A percentile compares a stretch with the other conserved stretches of the same genome.
Conservation (phyloP, 352 stramenopile species). For the Globisporangium carolinianum region DNA sequence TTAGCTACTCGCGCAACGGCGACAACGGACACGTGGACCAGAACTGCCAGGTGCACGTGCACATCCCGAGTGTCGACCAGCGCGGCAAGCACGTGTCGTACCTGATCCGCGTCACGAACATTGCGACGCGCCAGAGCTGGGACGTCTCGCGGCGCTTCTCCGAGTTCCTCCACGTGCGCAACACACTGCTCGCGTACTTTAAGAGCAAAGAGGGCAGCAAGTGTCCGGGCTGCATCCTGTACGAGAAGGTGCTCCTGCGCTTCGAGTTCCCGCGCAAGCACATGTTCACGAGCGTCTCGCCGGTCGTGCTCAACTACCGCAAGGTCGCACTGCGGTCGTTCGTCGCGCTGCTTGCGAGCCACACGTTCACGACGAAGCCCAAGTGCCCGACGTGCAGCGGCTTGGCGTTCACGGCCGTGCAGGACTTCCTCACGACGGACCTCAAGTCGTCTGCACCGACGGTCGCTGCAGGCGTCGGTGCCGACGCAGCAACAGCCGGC, state of each 20-base stretch:
- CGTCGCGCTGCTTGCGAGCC: conserved; percentile 59
- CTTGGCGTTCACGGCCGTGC: conserved; percentile 64
- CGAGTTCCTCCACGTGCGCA: conserved; percentile 70
- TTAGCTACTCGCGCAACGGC: conserved; percentile 80
- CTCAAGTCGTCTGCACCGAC: conserved; percentile 7
- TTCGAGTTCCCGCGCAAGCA: conserved; percentile 86
- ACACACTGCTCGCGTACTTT: conserved; percentile 64
- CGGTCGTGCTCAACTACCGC: conserved; percentile 74
- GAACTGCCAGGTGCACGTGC: conserved; percentile 64
- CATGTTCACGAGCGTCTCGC: conserved; percentile 71
- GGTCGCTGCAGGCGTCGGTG: not conserved
- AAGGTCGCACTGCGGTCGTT: conserved; percentile 73
- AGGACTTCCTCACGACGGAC: conserved; percentile 65
- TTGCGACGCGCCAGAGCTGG: conserved; percentile 64
- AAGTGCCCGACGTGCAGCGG: conserved; percentile 79
- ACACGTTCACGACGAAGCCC: conserved; percentile 74
- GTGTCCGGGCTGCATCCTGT: conserved; percentile 77
- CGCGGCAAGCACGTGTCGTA: conserved; percentile 54
- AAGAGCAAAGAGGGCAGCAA: conserved; percentile 42
- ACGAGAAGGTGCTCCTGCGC: conserved; percentile 69
- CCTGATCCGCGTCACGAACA: conserved; percentile 60
- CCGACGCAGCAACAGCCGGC: not conserved
- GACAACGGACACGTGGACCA: conserved; percentile 50
- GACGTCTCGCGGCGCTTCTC: conserved; percentile 72
- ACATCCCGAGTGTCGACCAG: conserved; percentile 38